A percentile compares a stretch with the other conserved stretches of the same genome.
Evolutionary conservation across 2,329 filamentous ascomycete species (phyloP).

Genomic region (Cyphellophora attinorum): DNA sequence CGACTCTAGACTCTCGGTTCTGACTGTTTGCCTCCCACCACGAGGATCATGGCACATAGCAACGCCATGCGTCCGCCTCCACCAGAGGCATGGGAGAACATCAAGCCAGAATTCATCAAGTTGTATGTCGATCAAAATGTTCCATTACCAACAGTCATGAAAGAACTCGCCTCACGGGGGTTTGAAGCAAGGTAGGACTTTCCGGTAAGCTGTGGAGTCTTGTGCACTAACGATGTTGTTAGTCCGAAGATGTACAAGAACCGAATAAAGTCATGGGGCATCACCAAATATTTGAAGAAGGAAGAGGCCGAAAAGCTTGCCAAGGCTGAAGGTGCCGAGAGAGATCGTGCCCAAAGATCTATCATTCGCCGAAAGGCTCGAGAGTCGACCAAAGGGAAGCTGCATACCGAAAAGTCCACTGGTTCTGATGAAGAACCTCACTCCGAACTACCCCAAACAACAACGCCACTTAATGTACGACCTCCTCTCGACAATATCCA

Average conservation of each 20-base stretch:
- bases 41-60: slow-evolving; percentile 1
- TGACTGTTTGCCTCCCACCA: background rate
- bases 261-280: slow-evolving; percentile 8
- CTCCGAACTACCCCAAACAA: background rate
- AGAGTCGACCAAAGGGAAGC: slow-evolving; percentile 8
- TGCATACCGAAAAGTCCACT: slow-evolving; percentile 2
- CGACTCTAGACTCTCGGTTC: background rate
- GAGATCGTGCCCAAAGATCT: slow-evolving; percentile 1
- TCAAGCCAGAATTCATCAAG: slow-evolving; percentile 52
- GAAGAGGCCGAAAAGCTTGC: slow-evolving; percentile 9
- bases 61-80: slow-evolving; percentile 3
- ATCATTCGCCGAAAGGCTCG: slow-evolving; percentile 2
- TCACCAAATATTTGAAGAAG: slow-evolving; percentile 11
- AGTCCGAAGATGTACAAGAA: slow-evolving; percentile 12
- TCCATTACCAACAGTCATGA: slow-evolving; percentile 61
- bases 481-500: background rate
- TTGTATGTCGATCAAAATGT: slow-evolving; percentile 64
- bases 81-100: slow-evolving; percentile 50
- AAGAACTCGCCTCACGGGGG: too few species aligned
- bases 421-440: slow-evolving; percentile 1
- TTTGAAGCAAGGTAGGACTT: slow-evolving; percentile 52
- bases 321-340: background rate
- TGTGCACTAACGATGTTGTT: slow-evolving; percentile 1
- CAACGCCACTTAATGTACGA: background rate
- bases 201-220: too few species aligned